A percentile compares a stretch with the other conserved stretches of the same genome.
These are phyloP conservation scores for Flaveria linearis DNA, from an alignment of 129 eudicot species.

Conservation along the genomic window DNA sequence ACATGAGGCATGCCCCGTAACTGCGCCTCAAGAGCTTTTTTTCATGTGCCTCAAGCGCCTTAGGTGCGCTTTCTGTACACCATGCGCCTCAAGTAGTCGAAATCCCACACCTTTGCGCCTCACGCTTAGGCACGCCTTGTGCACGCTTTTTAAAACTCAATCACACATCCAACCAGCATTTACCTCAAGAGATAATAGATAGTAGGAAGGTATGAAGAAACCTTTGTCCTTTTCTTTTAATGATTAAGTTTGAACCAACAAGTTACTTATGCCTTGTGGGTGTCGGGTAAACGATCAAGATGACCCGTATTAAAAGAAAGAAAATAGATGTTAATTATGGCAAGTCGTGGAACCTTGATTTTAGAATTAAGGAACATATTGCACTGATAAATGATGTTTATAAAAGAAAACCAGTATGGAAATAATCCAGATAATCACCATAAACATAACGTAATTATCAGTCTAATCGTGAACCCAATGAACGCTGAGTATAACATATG, in stretches of 20 bases:
- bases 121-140: too few species aligned
- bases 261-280: neutral
- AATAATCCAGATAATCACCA: constrained; percentile 10
- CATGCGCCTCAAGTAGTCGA: too few species aligned
- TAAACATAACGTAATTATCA: neutral
- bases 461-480: neutral
- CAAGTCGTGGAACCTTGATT: neutral
- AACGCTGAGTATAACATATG: neutral
- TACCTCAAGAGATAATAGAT: neutral
- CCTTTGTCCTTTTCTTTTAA: neutral
- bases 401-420: neutral
- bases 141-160: too few species aligned
- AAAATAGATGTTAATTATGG: constrained; percentile 3
- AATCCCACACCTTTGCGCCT: too few species aligned
- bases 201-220: neutral
- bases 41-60: too few species aligned
- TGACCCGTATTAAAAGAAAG: neutral
- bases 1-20: too few species aligned
- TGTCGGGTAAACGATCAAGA: neutral
- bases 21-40: too few species aligned
- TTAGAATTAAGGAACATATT: constrained; percentile 1
- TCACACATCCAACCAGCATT: constrained; percentile 6
- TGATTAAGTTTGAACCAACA: constrained; percentile 8
- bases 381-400: neutral
- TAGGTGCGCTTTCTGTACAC: too few species aligned